These are phyloP conservation scores for Pseudozyma pruni DNA, from an alignment of 1,284 basidiomycete genomes.

Conservation along the genomic window DNA sequence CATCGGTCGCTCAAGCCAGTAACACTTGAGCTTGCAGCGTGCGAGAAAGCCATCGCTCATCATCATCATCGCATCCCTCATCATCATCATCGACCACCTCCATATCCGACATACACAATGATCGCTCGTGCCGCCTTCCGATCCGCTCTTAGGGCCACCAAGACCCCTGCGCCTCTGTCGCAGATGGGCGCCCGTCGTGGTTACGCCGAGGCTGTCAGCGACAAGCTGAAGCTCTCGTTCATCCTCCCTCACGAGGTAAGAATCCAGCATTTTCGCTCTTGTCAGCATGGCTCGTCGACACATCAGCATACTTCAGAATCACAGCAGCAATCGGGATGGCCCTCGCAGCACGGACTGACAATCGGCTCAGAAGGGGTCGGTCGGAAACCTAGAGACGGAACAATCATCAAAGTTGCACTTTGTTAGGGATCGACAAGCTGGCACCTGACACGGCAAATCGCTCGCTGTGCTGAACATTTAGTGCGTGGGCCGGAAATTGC, in stretches of 20 bases:
- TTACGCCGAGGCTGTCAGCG: slow-evolving; percentile 66
- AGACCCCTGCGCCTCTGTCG: slow-evolving; percentile 34
- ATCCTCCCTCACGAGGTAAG: slow-evolving; percentile 58
- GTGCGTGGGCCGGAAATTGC: too few species aligned
- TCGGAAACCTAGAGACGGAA: too few species aligned
- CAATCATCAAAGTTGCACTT: too few species aligned
- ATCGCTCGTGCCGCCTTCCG: slow-evolving; percentile 43
- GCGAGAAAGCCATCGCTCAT: slow-evolving; percentile 18
- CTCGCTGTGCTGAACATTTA: too few species aligned
- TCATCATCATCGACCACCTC: not conserved
- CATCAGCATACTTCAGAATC: too few species aligned
- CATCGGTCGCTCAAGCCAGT: slow-evolving; percentile 24
- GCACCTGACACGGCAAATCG: too few species aligned
- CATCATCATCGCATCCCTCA: slow-evolving; percentile 1
- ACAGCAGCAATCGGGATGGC: too few species aligned
- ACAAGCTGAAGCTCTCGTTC: slow-evolving; percentile 66
- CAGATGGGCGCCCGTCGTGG: slow-evolving; percentile 61
- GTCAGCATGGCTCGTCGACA: too few species aligned
- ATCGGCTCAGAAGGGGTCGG: too few species aligned
- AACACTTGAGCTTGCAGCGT: slow-evolving; percentile 13
- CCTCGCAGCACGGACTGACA: too few species aligned
- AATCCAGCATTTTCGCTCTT: too few species aligned
- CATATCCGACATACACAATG: slow-evolving; percentile 19
- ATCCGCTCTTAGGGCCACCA: slow-evolving; percentile 40
- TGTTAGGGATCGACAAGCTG: too few species aligned